Evolutionary conservation across 306 rosid species (phyloP).

Genomic region (Sicyos baderoa): DNA sequence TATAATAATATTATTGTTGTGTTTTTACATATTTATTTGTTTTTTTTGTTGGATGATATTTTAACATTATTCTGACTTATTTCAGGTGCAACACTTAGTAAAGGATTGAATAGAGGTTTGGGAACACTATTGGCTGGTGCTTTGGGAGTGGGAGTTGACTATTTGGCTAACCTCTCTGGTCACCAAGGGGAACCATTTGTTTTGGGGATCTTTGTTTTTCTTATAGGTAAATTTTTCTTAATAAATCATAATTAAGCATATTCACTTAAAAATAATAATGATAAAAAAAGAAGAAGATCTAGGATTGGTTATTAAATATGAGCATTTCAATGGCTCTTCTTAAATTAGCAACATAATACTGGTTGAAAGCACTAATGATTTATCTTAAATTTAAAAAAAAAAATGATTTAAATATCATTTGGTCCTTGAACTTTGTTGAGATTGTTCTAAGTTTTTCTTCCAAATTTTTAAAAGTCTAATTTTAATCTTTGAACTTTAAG

Average conservation of each 20-base stretch:
- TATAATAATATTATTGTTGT: background rate
- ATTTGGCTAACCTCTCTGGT: conserved; percentile 53
- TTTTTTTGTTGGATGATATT: background rate
- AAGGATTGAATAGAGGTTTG: conserved; percentile 66
- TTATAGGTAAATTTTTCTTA: conserved; percentile 40
- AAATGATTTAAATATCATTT: too few species aligned
- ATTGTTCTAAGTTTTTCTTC: too few species aligned
- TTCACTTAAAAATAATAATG: background rate
- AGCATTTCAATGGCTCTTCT: too few species aligned
- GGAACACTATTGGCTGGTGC: conserved; percentile 78
- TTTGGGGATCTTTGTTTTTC: conserved; percentile 64
- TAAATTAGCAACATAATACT: too few species aligned
- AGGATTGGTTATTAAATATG: too few species aligned
- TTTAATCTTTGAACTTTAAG: too few species aligned
- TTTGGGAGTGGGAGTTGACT: conserved; percentile 70
- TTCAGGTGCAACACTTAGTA: conserved; percentile 73
- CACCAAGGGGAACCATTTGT: conserved; percentile 54
- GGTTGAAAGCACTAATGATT: too few species aligned
- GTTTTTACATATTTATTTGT: background rate
- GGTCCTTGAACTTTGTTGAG: too few species aligned
- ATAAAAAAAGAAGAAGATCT: too few species aligned
- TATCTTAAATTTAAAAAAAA: too few species aligned
- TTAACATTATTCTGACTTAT: too few species aligned
- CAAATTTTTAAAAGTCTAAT: too few species aligned
- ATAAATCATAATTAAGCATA: background rate